phyloP scores from a whole-genome alignment of 2,329 filamentous ascomycete species.

The Exophiala aquamarina region DNA sequence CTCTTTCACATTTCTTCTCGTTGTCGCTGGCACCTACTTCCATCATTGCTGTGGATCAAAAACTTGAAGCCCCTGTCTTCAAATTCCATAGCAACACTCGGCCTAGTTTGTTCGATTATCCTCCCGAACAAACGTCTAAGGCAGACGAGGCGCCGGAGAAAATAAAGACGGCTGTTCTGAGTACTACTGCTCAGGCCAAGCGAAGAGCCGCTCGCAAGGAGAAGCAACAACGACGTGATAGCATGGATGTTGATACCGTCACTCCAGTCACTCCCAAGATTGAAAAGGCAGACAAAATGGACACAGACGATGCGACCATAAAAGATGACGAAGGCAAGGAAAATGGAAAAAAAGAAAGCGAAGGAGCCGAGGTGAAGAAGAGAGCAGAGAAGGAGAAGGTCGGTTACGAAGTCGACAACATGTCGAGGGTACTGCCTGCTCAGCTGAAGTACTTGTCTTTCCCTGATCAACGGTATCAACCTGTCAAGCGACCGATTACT shows the following conservation, averaged over 20 bases:
- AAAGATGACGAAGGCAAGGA: constrained; percentile 62
- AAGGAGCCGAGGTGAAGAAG: constrained; percentile 27
- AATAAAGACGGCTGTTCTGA: constrained; percentile 92
- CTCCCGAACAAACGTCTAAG: constrained; percentile 94
- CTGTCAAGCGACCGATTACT: constrained; percentile 90
- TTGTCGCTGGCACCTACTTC: constrained; percentile 96
- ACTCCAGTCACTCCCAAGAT: constrained; percentile 73
- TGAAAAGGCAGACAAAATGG: constrained; percentile 70
- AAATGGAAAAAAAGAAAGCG: neutral
- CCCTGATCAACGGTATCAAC: constrained; percentile 84
- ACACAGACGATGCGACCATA: constrained; percentile 54
- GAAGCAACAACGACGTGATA: constrained; percentile 81
- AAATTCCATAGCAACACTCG: constrained; percentile 94
- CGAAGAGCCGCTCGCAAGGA: constrained; percentile 93
- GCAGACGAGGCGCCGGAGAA: constrained; percentile 88
- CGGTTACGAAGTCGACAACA: constrained; percentile 93
- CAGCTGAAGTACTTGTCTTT: constrained; percentile 97
- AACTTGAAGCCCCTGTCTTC: constrained; percentile 89
- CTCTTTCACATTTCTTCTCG: constrained; percentile 94
- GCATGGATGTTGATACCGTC: constrained; percentile 84
- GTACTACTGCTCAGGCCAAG: constrained; percentile 95
- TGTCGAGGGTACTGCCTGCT: constrained; percentile 87
- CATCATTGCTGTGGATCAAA: constrained; percentile 90
- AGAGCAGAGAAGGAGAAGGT: constrained; percentile 88
- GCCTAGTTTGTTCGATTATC: constrained; percentile 96